Percentiles rank a stretch among this genome's conserved stretches.
These are phyloP conservation scores for Aspergillus fructus DNA, from an alignment of 2,329 filamentous ascomycete species.

Conservation along the genomic window DNA sequence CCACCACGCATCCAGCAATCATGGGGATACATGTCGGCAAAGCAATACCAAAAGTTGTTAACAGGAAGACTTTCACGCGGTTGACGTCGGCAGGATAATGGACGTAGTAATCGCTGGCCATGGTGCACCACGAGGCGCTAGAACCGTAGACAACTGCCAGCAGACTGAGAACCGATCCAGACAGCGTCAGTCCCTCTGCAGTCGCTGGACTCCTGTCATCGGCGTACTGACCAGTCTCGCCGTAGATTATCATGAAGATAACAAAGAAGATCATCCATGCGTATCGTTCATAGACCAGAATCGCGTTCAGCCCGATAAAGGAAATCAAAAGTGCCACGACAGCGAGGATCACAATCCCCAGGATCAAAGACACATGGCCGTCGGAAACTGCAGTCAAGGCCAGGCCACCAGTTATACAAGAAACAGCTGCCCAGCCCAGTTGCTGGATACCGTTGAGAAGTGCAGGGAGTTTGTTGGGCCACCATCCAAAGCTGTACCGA, in stretches of 20 bases:
- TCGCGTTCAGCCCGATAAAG: background rate
- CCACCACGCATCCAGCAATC: slow-evolving; percentile 3
- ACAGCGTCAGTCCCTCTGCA: background rate
- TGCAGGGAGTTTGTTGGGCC: slow-evolving; percentile 8
- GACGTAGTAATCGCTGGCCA: slow-evolving; percentile 7
- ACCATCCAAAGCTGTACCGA: slow-evolving; percentile 10
- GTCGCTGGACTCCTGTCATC: background rate
- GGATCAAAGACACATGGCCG: background rate
- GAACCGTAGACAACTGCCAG: slow-evolving; percentile 7
- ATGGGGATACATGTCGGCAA: slow-evolving; percentile 2
- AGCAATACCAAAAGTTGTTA: slow-evolving; percentile 4
- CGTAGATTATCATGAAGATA: slow-evolving; percentile 6
- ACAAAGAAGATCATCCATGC: slow-evolving; percentile 7
- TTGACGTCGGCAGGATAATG: slow-evolving; percentile 4
- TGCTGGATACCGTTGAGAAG: slow-evolving; percentile 4
- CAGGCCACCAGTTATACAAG: slow-evolving; percentile 4
- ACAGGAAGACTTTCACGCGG: slow-evolving; percentile 6
- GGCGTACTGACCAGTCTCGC: slow-evolving; percentile 2
- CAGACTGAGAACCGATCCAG: slow-evolving; percentile 2
- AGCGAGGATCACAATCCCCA: slow-evolving; percentile 7
- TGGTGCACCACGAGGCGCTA: background rate
- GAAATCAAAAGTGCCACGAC: slow-evolving; percentile 4
- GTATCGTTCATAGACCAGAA: slow-evolving; percentile 4
- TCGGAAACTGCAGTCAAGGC: slow-evolving; percentile 5
- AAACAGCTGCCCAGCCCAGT: slow-evolving; percentile 5